Conservation (phyloP, 2,329 filamentous ascomycete genomes). For the Colletotrichum eremochloae region DNA sequence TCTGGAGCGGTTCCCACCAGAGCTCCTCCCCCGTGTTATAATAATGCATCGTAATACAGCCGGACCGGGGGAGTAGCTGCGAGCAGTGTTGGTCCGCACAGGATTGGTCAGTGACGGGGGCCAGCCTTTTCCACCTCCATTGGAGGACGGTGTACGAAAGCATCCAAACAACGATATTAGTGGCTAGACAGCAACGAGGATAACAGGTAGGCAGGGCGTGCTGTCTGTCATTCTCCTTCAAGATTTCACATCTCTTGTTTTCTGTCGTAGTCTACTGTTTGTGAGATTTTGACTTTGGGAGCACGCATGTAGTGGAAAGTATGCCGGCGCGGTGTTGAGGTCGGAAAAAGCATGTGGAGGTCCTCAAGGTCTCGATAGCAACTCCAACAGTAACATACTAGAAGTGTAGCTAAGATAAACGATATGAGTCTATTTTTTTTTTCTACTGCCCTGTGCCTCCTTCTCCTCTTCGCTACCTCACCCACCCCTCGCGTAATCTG, state of each 20-base stretch:
- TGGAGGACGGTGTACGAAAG: neutral
- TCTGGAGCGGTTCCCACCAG: neutral
- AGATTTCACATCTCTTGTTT: neutral
- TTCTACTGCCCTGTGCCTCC: neutral
- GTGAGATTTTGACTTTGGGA: neutral
- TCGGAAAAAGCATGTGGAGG: neutral
- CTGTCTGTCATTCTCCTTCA: neutral
- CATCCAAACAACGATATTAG: neutral
- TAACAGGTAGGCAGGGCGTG: neutral
- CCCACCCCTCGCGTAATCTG: neutral
- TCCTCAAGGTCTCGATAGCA: neutral
- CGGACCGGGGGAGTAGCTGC: neutral
- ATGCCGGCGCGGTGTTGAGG: neutral
- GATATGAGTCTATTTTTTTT: neutral
- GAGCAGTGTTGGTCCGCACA: neutral
- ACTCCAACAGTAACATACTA: neutral
- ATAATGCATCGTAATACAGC: neutral
- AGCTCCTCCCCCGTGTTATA: neutral
- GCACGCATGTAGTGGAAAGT: neutral
- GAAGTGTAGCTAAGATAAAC: neutral
- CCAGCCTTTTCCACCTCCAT: neutral
- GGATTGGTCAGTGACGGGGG: neutral
- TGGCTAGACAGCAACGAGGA: neutral
- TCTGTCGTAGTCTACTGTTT: neutral
- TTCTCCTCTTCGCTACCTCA: neutral